Evolutionary conservation across 2,329 filamentous ascomycete species (phyloP).

Genomic region (Hypocreales sp.): DNA sequence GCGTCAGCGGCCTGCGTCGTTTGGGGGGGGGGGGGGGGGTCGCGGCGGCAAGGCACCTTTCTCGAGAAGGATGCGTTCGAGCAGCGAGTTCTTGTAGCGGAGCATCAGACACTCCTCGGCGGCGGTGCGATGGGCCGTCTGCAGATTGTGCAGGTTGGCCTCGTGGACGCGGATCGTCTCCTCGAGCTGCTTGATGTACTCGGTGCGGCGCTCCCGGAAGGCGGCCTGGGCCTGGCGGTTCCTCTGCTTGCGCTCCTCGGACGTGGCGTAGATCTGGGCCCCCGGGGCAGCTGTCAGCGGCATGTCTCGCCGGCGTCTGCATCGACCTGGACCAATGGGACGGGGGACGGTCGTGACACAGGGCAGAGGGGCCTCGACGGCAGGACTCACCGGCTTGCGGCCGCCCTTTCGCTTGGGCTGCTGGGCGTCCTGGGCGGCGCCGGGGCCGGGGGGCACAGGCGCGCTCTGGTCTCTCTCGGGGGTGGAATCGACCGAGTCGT

Average conservation of each 20-base stretch:
- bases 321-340: too few relatives aligned
- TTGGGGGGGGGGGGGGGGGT: not conserved
- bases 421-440: slow-evolving; percentile 33
- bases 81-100: slow-evolving; percentile 91
- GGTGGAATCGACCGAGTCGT: slow-evolving; percentile 45
- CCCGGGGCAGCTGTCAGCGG: too few relatives aligned
- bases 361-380: not conserved
- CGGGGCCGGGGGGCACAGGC: slow-evolving; percentile 16
- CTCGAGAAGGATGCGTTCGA: slow-evolving; percentile 89
- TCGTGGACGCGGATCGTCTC: slow-evolving; percentile 96
- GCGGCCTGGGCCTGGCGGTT: slow-evolving; percentile 96
- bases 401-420: slow-evolving; percentile 93
- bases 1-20: not conserved
- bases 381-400: slow-evolving; percentile 74
- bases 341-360: too few relatives aligned
- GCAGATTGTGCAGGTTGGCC: slow-evolving; percentile 79
- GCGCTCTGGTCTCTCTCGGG: slow-evolving; percentile 36
- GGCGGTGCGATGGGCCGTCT: slow-evolving; percentile 85
- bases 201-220: slow-evolving; percentile 88
- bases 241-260: slow-evolving; percentile 93
- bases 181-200: slow-evolving; percentile 98
- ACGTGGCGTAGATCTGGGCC: slow-evolving; percentile 93
- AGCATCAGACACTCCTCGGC: slow-evolving; percentile 97
- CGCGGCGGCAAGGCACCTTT: slow-evolving; percentile 46
- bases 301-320: too few relatives aligned